Percentiles rank a stretch among this genome's conserved stretches.
phyloP scores from a whole-genome alignment of 352 stramenopile genomes.

The Nothophytophthora sp. region DNA sequence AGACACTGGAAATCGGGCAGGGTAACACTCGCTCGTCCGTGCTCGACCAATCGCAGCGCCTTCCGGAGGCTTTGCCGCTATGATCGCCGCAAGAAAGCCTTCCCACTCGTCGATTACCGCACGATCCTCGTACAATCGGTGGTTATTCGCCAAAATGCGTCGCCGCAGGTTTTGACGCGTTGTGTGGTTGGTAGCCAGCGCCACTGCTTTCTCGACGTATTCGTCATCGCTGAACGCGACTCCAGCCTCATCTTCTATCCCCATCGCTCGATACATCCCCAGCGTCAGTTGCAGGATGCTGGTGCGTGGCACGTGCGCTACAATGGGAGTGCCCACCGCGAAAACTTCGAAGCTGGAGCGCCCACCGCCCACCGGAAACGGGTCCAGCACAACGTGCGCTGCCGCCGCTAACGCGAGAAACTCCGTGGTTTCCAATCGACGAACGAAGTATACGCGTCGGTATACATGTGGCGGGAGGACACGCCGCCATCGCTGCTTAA shows the following conservation, averaged over 20 bases:
- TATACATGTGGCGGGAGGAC: constrained; percentile 16
- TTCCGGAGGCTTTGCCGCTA: constrained; percentile 3
- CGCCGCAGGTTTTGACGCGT: constrained; percentile 11
- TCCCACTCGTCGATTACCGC: constrained; percentile 47
- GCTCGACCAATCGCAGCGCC: neutral
- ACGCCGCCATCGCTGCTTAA: constrained; percentile 28
- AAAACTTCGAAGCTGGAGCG: constrained; percentile 65
- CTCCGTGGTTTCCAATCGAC: constrained; percentile 29
- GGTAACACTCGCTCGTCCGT: neutral
- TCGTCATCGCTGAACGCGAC: constrained; percentile 24
- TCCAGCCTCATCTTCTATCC: constrained; percentile 20
- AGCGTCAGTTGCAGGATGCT: constrained; percentile 63
- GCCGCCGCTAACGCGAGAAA: constrained; percentile 44
- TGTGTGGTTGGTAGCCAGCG: constrained; percentile 28
- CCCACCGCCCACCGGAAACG: constrained; percentile 65
- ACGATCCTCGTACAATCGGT: constrained; percentile 36
- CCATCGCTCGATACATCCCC: constrained; percentile 67
- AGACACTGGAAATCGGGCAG: neutral
- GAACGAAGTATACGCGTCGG: constrained; percentile 49
- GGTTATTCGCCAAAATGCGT: constrained; percentile 30
- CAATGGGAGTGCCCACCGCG: constrained; percentile 57
- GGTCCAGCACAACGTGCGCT: constrained; percentile 55
- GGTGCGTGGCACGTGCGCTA: constrained; percentile 48
- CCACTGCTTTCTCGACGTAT: constrained; percentile 24
- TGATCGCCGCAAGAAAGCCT: constrained; percentile 28